Conservation (phyloP, 768 basidiomycete species). For the Tylopilus rubrobrunneus region DNA sequence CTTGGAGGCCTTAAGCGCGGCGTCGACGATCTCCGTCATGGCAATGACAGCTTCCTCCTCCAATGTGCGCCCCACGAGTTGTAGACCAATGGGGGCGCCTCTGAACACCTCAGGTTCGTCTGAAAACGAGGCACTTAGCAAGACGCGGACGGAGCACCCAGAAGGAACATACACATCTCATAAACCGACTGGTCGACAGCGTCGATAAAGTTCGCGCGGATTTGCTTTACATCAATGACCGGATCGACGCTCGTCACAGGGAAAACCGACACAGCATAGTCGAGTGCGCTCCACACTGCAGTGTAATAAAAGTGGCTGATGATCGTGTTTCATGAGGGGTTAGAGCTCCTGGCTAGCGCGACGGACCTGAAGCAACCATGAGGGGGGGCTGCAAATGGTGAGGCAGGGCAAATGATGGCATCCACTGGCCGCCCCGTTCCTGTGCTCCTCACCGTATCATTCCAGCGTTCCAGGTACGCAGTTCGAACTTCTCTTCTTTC, state of each 20-base stretch:
- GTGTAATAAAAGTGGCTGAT: conserved; percentile 52
- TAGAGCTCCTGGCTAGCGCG: conserved; percentile 12
- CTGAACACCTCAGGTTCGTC: conserved; percentile 55
- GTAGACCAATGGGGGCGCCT: conserved; percentile 60
- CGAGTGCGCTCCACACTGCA: conserved; percentile 62
- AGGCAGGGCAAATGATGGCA: conserved; percentile 64
- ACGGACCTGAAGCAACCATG: conserved; percentile 54
- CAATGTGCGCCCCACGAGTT: conserved; percentile 62
- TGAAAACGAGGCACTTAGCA: conserved; percentile 21
- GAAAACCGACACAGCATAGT: conserved; percentile 58
- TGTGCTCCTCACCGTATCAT: conserved; percentile 45
- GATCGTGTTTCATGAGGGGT: background rate
- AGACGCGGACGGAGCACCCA: background rate
- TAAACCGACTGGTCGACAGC: conserved; percentile 46
- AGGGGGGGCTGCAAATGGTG: conserved; percentile 57
- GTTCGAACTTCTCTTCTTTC: conserved; percentile 43
- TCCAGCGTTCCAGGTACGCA: conserved; percentile 62
- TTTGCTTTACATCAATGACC: conserved; percentile 42
- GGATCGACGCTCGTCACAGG: conserved; percentile 64
- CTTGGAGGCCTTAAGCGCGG: conserved; percentile 38
- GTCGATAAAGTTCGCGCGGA: conserved; percentile 46
- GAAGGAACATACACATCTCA: conserved; percentile 47
- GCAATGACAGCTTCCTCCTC: conserved; percentile 75
- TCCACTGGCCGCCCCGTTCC: conserved; percentile 73
- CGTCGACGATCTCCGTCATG: conserved; percentile 64